A percentile compares a stretch with the other conserved stretches of the same genome.
These are phyloP conservation scores for Rhodomyrtus psidioides DNA, from an alignment of 441 rosid genomes.

Conservation along the genomic window DNA sequence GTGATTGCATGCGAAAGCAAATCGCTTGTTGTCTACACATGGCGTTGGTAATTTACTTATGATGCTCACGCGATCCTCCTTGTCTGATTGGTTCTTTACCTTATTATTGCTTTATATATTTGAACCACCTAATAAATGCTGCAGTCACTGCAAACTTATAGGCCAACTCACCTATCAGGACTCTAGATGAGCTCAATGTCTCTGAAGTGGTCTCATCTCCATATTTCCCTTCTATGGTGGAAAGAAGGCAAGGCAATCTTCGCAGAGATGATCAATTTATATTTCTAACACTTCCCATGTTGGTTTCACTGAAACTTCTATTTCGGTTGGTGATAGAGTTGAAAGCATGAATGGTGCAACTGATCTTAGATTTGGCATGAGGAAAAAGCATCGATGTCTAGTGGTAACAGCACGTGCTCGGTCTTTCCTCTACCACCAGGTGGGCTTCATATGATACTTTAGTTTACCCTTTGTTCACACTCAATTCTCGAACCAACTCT, in stretches of 20 bases:
- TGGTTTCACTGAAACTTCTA: constrained; percentile 14
- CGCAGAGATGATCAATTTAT: constrained; percentile 19
- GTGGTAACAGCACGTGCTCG: constrained; percentile 70
- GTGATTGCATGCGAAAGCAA: background rate
- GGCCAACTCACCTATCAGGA: constrained; percentile 84
- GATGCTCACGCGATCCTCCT: background rate
- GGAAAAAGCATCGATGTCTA: constrained; percentile 54
- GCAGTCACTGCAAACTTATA: constrained; percentile 12
- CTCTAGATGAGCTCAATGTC: constrained; percentile 71
- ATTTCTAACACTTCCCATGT: constrained; percentile 12
- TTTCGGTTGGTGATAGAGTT: background rate
- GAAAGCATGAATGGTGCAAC: constrained; percentile 14
- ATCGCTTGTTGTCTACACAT: background rate
- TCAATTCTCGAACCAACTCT: background rate
- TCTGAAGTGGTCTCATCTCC: constrained; percentile 59
- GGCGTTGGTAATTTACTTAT: background rate
- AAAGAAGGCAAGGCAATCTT: constrained; percentile 26
- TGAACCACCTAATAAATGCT: background rate
- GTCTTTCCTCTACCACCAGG: constrained; percentile 93
- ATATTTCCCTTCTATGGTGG: constrained; percentile 55
- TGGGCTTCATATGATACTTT: constrained; percentile 1
- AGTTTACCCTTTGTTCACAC: background rate
- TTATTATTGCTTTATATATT: background rate
- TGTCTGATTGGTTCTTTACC: background rate
- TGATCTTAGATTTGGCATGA: constrained; percentile 45